Evolutionary conservation across 2,329 filamentous ascomycete genomes (phyloP), one percentile per base, ranked within the genome.

Genomic region (Alternaria arbusti): DNA sequence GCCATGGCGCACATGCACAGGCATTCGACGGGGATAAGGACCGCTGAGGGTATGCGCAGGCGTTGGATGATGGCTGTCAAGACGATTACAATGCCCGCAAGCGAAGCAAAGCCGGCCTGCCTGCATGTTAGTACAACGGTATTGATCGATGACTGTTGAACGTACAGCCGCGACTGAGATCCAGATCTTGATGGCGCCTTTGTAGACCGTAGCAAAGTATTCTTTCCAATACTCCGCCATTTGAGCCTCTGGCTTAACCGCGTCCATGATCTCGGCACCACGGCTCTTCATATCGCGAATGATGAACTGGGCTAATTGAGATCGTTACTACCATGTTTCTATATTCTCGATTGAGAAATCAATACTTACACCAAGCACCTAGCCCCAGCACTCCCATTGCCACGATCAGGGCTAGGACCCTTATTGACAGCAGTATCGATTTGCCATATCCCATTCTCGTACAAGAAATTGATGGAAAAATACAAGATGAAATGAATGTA

Each of bases 151-250:
- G 13, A 7, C 5, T 5, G n/a, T 12, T 26, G 4, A 4, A 72
- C 72, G 23, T 70, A 77, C 74, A 11, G 64, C 61, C 40, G 62
- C 71, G 28, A 76, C 71, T 9, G 74, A 67, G 36, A 75, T 61
- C 70, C 70, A 76, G 20, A 74, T 67, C 13, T 64, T 63, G n/a
- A 67, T 59, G 20, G 65, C 59, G 12, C 68, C 68, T 11, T 54
- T 36, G 9, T 66, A 46, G 5, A 67, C 66, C 2, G 57, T 56
- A 9, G 17, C 40, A 55, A 74, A 71, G 64, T 73, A 75, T 3
- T 52, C 43, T 40, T 50, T 58, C 74, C 74, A 77, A 52, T 59
- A 50, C 11, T 66, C 56, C n/a, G 64, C 61, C 26, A 55, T 57
- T 47, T 56, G 47, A 10, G 66, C 51, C 5, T 69, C 54, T 15